Percentiles rank a stretch among this genome's conserved stretches.
Evolutionary conservation across 1,284 basidiomycete species (phyloP).

Genomic region (Leccinum angustisporum): DNA sequence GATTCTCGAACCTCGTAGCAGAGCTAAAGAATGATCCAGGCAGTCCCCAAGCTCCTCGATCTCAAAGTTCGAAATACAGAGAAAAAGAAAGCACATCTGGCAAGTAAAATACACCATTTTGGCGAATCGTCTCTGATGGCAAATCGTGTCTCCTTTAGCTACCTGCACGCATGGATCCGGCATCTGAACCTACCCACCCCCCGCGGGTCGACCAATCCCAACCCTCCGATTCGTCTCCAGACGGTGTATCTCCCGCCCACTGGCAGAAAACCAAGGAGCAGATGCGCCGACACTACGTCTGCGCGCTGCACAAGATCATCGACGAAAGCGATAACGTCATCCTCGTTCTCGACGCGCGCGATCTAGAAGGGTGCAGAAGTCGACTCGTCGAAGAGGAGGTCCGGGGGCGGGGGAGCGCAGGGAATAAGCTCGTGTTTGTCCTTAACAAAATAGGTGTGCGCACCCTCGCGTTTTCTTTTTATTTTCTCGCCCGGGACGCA

Average conservation of each 20-base stretch:
- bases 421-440: conserved; percentile 87
- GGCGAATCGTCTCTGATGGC: no score
- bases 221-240: conserved; percentile 32
- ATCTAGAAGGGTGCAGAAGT: conserved; percentile 88
- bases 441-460: conserved; percentile 88
- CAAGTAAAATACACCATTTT: conserved; percentile 21
- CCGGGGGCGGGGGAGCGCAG: conserved; percentile 75
- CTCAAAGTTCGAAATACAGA: conserved; percentile 61
- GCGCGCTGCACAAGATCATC: conserved; percentile 86
- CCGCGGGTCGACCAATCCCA: conserved; percentile 17
- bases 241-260: no score
- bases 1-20: conserved; percentile 26
- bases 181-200: conserved; percentile 62
- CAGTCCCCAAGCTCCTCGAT: conserved; percentile 69
- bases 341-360: conserved; percentile 85
- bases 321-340: conserved; percentile 92
- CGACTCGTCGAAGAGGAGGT: conserved; percentile 90
- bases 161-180: conserved; percentile 46
- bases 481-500: no score
- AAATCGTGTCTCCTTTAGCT: conserved; percentile 12
- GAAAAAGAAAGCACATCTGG: conserved; percentile 45
- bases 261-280: conserved; percentile 62
- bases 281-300: conserved; percentile 67
- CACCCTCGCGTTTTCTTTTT: no score
- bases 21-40: conserved; percentile 84